phyloP scores from a whole-genome alignment of 2,329 filamentous ascomycete species.

The Ophiostoma australiae region DNA sequence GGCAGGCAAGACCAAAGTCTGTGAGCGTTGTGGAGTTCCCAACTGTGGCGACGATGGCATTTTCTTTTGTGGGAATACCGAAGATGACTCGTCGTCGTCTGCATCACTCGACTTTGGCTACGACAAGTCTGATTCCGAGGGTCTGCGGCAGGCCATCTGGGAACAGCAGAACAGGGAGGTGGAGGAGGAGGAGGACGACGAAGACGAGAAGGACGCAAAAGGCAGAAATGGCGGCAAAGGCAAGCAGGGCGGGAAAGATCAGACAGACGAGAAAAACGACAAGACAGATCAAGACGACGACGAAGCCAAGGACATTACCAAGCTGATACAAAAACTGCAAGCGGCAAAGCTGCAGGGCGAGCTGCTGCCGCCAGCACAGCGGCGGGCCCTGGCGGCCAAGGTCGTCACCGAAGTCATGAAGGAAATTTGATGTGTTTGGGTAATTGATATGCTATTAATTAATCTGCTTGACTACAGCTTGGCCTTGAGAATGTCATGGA shows the following conservation, averaged over 20 bases:
- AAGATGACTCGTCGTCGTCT: slow-evolving; percentile 23
- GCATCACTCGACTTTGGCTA: slow-evolving; percentile 46
- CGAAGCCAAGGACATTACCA: slow-evolving; percentile 55
- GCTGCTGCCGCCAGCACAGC: slow-evolving; percentile 56
- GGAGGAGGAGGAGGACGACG: background rate
- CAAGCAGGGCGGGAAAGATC: background rate
- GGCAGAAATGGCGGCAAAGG: slow-evolving; percentile 26
- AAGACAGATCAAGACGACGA: slow-evolving; percentile 42
- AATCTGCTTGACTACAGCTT: background rate
- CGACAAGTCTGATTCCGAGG: slow-evolving; percentile 50
- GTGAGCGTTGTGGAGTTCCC: no score
- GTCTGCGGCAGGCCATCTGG: slow-evolving; percentile 50
- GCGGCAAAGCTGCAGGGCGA: slow-evolving; percentile 56
- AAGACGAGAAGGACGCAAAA: slow-evolving; percentile 39
- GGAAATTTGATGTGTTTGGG: slow-evolving; percentile 39
- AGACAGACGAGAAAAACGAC: slow-evolving; percentile 29
- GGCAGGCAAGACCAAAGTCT: no score
- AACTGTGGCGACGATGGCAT: slow-evolving; percentile 16
- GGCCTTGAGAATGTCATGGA: background rate
- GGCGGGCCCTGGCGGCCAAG: slow-evolving; percentile 55
- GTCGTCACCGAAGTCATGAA: slow-evolving; percentile 62
- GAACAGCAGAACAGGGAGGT: slow-evolving; percentile 31
- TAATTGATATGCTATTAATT: background rate
- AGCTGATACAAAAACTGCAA: slow-evolving; percentile 60
- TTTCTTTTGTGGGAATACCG: slow-evolving; percentile 16